Conservation (phyloP, 345 rosid genomes). For the Citrus maxima region DNA sequence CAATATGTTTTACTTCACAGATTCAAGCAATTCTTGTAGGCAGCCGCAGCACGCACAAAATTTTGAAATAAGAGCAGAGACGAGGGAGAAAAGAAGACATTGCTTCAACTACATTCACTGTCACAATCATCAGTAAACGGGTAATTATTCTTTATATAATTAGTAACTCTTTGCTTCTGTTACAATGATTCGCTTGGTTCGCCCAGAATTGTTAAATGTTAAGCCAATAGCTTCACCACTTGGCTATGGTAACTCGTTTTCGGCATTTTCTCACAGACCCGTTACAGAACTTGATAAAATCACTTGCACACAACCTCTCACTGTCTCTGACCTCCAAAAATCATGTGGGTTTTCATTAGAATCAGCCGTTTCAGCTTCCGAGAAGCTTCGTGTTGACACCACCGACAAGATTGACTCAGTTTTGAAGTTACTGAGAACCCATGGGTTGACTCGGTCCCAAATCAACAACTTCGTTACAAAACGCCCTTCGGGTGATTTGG, state of each 20-base stretch:
- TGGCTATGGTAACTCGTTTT: background rate
- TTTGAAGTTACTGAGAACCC: background rate
- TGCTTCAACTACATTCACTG: background rate
- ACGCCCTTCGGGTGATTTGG: background rate
- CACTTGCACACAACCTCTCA: background rate
- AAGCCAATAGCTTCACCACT: background rate
- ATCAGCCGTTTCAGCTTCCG: slow-evolving; percentile 12
- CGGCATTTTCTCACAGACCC: background rate
- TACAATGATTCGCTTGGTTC: background rate
- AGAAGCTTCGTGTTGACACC: slow-evolving; percentile 5
- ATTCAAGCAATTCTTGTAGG: background rate
- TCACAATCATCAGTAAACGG: background rate
- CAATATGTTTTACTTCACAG: background rate
- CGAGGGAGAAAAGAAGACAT: background rate
- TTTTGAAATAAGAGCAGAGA: background rate
- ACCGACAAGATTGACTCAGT: slow-evolving; percentile 9
- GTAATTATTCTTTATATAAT: background rate
- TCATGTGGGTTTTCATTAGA: slow-evolving; percentile 12
- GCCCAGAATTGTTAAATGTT: background rate
- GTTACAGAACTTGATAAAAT: background rate
- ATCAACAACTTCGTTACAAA: background rate
- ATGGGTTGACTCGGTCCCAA: background rate
- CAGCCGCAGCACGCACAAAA: background rate
- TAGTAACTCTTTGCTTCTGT: background rate
- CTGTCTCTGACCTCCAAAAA: background rate